phyloP scores from a whole-genome alignment of 73 alveolate species.

The Paraurostyla sp. region DNA sequence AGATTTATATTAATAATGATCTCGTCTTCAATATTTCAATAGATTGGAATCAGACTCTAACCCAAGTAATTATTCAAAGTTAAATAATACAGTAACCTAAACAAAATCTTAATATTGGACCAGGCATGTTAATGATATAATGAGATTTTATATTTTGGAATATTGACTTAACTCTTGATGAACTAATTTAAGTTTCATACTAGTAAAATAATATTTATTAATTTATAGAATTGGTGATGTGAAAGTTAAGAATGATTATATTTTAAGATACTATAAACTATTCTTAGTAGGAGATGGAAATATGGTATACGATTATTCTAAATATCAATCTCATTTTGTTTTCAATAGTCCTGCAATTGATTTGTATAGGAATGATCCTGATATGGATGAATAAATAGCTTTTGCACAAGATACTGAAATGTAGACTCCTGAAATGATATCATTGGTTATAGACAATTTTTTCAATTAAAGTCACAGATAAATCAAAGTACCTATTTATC shows the following conservation, averaged over 20 bases:
- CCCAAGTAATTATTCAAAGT: no score
- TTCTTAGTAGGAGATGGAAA: not conserved
- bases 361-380: not conserved
- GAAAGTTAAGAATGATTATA: not conserved
- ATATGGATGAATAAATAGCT: not conserved
- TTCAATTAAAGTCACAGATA: not conserved
- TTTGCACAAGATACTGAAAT: not conserved
- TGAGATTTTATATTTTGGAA: conserved; percentile 1
- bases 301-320: not conserved
- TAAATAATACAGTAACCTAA: no score
- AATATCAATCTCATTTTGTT: not conserved
- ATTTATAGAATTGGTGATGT: not conserved
- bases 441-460: not conserved
- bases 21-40: no score
- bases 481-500: not conserved
- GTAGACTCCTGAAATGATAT: not conserved
- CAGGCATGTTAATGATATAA: no score
- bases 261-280: not conserved
- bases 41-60: no score
- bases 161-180: not conserved
- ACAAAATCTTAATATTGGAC: no score
- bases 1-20: no score
- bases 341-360: not conserved
- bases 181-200: not conserved
- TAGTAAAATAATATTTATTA: not conserved